Base-by-base conservation (phyloP, 2,329 filamentous ascomycete species). In the Davidsoniella neocaledoniae region DNA sequence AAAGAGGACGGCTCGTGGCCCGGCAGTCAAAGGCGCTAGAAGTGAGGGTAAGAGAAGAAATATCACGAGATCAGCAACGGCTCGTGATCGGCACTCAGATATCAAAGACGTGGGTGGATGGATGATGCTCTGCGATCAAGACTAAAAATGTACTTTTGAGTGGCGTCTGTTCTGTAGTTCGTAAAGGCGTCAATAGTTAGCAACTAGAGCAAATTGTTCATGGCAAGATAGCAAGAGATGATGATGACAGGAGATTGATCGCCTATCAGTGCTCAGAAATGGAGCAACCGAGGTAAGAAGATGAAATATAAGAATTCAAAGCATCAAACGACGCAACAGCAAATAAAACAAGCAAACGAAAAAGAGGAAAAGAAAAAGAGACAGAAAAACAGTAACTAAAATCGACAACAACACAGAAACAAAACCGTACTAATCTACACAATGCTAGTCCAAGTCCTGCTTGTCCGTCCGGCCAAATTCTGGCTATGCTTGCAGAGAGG, bases 1-100 rank as follows among this genome's bases (percentile, higher is more conserved):
- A 76, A 46, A 17, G 25, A 46, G 19, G 23, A 12, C 21, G 48
- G 43, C 43, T 25, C 37, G 26, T 29, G 19, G 44, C 43, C 49
- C 23, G 42, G 33, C 43, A 42, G n/a, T 45, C 42, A 33, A 38
- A 5, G 37, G 40, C 33, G 42, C 14, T 37, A 17, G 48, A 48
- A 25, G 39, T 42, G 43, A 44, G 44, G 36, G 48, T 26, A 43
- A 39, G 40, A 26, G 37, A 23, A 14, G 33, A 5, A 29, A 46
- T 16, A 41, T 17, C 17, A 40, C 19, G 21, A 33, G 36, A 36
- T 50, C 36, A 29, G 16, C 9, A 29, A 17, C 33, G 36, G 26
- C 36, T 26, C 40, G 21, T 29, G 29, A 23, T 36, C 29, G n/a
- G n/a, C 29, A 43, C 47, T 43, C 29, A n/a, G 43, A 36, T 36